A percentile compares a stretch with the other conserved stretches of the same genome.
Evolutionary conservation across 768 basidiomycete genomes (phyloP).

Genomic region (Mycena leptocephala): DNA sequence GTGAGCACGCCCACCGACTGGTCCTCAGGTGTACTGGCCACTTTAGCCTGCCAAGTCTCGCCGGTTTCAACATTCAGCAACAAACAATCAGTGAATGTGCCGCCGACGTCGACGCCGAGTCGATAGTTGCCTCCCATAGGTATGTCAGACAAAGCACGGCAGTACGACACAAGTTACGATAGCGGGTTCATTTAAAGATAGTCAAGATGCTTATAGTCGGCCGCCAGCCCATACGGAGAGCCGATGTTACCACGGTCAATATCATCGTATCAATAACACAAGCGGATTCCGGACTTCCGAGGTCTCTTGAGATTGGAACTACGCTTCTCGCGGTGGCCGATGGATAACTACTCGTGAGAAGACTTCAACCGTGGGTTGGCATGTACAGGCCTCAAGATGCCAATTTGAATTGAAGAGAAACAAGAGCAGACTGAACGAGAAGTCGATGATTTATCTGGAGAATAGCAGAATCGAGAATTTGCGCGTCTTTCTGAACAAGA

Average conservation of each 20-base stretch:
- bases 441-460: too few relatives aligned
- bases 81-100: slow-evolving; percentile 33
- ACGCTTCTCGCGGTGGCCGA: neutral
- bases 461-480: too few relatives aligned
- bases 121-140: slow-evolving; percentile 15
- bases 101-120: slow-evolving; percentile 31
- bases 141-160: neutral
- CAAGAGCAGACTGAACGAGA: neutral
- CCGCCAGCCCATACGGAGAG: neutral
- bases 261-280: too few relatives aligned
- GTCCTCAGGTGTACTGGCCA: slow-evolving; percentile 31
- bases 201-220: neutral
- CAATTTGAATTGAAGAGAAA: neutral
- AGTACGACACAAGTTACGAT: neutral
- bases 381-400: neutral
- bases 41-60: slow-evolving; percentile 30
- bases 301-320: neutral
- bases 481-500: too few relatives aligned
- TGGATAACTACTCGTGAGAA: neutral
- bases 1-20: slow-evolving; percentile 32
- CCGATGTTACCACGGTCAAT: neutral
- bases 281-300: neutral
- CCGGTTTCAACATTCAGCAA: slow-evolving; percentile 29
- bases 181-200: neutral
- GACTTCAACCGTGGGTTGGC: neutral